These are phyloP conservation scores for Tolypocladium amazonense DNA, from an alignment of 2,329 filamentous ascomycete genomes.

Conservation along the genomic window DNA sequence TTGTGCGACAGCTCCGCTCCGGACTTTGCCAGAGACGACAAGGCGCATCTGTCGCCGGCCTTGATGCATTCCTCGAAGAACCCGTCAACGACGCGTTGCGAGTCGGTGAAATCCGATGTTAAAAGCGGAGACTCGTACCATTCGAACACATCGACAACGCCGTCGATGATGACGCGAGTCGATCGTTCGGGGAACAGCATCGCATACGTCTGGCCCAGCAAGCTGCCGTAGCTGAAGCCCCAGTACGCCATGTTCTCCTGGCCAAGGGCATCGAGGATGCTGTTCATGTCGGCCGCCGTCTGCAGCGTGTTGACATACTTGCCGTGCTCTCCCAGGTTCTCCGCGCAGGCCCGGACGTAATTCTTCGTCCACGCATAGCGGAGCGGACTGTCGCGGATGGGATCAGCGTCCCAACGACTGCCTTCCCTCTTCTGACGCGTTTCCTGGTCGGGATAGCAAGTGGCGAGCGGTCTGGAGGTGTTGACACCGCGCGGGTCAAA, in stretches of 20 bases:
- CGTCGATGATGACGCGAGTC: slow-evolving; percentile 23
- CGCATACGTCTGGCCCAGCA: slow-evolving; percentile 29
- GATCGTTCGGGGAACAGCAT: slow-evolving; percentile 23
- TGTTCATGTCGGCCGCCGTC: slow-evolving; percentile 40
- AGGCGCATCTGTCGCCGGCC: slow-evolving; percentile 33
- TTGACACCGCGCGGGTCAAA: slow-evolving; percentile 38
- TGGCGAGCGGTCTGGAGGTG: slow-evolving; percentile 16
- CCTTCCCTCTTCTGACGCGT: slow-evolving; percentile 16
- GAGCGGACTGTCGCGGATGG: slow-evolving; percentile 22
- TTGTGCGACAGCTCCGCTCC: slow-evolving; percentile 21
- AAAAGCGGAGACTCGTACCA: slow-evolving; percentile 19
- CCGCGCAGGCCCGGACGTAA: slow-evolving; percentile 27
- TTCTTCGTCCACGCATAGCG: slow-evolving; percentile 31
- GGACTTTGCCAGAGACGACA: slow-evolving; percentile 25
- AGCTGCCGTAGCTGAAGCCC: slow-evolving; percentile 31
- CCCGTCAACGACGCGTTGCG: slow-evolving; percentile 17
- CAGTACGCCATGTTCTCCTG: slow-evolving; percentile 24
- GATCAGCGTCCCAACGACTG: slow-evolving; percentile 6
- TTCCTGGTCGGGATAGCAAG: slow-evolving; percentile 27
- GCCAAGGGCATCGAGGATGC: slow-evolving; percentile 30
- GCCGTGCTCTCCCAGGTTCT: slow-evolving; percentile 33
- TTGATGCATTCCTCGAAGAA: slow-evolving; percentile 24
- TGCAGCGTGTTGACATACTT: slow-evolving; percentile 37
- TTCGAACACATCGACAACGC: slow-evolving; percentile 20
- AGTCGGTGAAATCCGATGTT: slow-evolving; percentile 16